phyloP scores from a whole-genome alignment of 305 asterid genomes.

The Fraxinus sp. region DNA sequence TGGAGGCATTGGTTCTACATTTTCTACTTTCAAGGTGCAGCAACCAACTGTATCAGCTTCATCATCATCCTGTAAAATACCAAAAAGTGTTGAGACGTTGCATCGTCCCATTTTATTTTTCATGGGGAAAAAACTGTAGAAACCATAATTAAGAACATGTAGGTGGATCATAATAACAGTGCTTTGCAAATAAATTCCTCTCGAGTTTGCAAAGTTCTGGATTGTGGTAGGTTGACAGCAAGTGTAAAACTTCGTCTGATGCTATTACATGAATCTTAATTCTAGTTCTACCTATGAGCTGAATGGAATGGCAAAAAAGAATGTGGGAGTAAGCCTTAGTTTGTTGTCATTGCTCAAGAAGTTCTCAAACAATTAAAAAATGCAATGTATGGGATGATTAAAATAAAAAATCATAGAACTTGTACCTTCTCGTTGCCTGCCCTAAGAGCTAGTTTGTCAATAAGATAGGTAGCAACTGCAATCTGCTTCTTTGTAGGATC shows the following conservation, averaged over 20 bases:
- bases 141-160: neutral
- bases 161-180: neutral
- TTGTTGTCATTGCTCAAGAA: conserved; percentile 13
- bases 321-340: neutral
- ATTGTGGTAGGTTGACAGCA: neutral
- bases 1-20: conserved; percentile 92
- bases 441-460: conserved; percentile 97
- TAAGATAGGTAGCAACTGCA: conserved; percentile 98
- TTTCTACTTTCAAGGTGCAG: conserved; percentile 95
- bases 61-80: conserved; percentile 74
- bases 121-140: neutral
- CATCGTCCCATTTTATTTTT: neutral
- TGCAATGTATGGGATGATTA: neutral
- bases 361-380: conserved; percentile 2
- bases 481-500: conserved; percentile 84
- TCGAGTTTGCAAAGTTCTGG: neutral
- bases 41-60: conserved; percentile 99
- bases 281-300: neutral
- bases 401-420: conserved; percentile 19
- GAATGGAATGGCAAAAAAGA: neutral
- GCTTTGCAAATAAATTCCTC: neutral
- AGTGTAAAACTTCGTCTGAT: neutral
- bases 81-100: conserved; percentile 22
- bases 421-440: conserved; percentile 98
- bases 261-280: neutral